Evolutionary conservation across 2,329 filamentous ascomycete genomes (phyloP).

Genomic region (Colletotrichum cereale): DNA sequence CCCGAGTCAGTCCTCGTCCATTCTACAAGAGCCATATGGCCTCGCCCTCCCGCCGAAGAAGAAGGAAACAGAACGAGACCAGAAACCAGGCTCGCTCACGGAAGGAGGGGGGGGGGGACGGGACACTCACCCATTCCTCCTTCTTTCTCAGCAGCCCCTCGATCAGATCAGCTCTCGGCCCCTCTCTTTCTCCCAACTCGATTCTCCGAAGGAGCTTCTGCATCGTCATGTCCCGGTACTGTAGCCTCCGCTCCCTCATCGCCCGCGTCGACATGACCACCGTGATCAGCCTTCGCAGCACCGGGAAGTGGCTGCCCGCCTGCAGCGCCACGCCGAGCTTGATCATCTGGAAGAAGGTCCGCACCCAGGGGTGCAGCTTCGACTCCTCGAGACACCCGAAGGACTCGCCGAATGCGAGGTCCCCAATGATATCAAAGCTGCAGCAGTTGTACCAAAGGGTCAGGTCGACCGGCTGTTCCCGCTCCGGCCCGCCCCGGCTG

Average conservation of each 20-base stretch:
- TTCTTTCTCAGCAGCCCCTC: slow-evolving; percentile 40
- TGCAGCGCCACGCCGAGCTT: slow-evolving; percentile 21
- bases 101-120: too few relatives aligned
- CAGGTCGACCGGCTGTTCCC: slow-evolving; percentile 39
- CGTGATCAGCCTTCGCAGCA: slow-evolving; percentile 3
- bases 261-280: slow-evolving; percentile 17
- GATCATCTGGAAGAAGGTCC: slow-evolving; percentile 18
- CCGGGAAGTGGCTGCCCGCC: slow-evolving; percentile 22
- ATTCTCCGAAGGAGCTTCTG: slow-evolving; percentile 39
- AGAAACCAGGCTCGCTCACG: neutral
- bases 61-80: neutral
- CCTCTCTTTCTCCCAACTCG: slow-evolving; percentile 25
- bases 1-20: neutral
- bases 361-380: slow-evolving; percentile 40
- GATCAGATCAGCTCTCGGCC: slow-evolving; percentile 34
- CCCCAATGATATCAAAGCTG: slow-evolving; percentile 49
- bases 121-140: slow-evolving; percentile 34
- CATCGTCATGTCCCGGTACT: slow-evolving; percentile 13
- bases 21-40: too few relatives aligned
- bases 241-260: neutral
- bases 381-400: slow-evolving; percentile 45
- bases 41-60: neutral
- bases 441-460: slow-evolving; percentile 46
- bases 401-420: slow-evolving; percentile 47
- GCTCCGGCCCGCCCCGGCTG: neutral